Percentiles rank a stretch among this genome's conserved stretches.
phyloP scores from a whole-genome alignment of 2,329 filamentous ascomycete genomes.

The Penicillium sp. region DNA sequence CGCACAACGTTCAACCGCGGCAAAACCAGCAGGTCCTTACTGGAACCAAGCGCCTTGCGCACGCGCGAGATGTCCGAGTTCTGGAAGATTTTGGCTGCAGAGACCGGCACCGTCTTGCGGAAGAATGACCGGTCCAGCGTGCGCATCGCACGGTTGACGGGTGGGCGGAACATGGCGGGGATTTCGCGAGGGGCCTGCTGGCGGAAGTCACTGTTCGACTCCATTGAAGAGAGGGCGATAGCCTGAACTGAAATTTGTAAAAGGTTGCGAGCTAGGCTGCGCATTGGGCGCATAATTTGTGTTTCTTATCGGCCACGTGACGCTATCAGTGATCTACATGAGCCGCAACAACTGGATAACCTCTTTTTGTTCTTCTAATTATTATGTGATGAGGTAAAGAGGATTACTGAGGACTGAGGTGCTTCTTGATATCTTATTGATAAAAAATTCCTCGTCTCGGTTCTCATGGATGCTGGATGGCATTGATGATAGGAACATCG shows the following conservation, averaged over 20 bases:
- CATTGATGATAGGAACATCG: not conserved
- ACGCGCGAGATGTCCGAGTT: slow-evolving; percentile 71
- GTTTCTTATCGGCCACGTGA: slow-evolving; percentile 28
- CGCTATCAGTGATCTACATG: not conserved
- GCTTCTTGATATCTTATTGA: not conserved
- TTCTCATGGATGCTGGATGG: not conserved
- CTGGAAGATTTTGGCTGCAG: slow-evolving; percentile 76
- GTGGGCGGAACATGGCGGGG: slow-evolving; percentile 68
- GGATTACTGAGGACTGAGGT: not conserved
- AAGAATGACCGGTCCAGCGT: slow-evolving; percentile 83
- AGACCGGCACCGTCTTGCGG: slow-evolving; percentile 68
- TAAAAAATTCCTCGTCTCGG: not conserved
- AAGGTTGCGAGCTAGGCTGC: slow-evolving; percentile 6
- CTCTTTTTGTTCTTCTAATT: not conserved
- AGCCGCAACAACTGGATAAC: not conserved
- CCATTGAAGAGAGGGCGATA: slow-evolving; percentile 18
- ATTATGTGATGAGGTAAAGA: not conserved
- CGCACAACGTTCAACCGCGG: slow-evolving; percentile 65
- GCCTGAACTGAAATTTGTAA: not conserved
- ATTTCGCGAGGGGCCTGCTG: slow-evolving; percentile 27
- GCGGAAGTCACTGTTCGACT: slow-evolving; percentile 12
- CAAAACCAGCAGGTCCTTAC: slow-evolving; percentile 63
- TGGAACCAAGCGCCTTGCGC: slow-evolving; percentile 63
- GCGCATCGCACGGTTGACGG: slow-evolving; percentile 74
- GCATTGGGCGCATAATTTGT: slow-evolving; percentile 13